Percentiles rank a stretch among this genome's conserved stretches.
phyloP scores from a whole-genome alignment of 2,329 filamentous ascomycete species.

The Calonectria naviculata region DNA sequence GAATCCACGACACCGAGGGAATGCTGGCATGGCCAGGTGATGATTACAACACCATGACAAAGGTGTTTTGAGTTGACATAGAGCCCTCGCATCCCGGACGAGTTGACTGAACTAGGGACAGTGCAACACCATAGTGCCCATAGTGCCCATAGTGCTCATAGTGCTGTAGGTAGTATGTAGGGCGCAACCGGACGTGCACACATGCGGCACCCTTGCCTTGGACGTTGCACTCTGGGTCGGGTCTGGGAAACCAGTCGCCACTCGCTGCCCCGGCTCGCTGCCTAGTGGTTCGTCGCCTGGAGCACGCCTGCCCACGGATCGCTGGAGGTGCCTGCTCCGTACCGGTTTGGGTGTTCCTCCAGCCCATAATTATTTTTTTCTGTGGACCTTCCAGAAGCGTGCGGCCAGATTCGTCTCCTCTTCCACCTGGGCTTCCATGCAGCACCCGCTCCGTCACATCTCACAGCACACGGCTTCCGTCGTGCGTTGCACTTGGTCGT shows the following conservation, averaged over 20 bases:
- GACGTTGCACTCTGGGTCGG: background rate
- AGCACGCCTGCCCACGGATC: slow-evolving; percentile 11
- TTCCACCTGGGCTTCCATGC: slow-evolving; percentile 24
- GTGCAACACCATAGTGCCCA: no score
- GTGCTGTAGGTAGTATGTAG: background rate
- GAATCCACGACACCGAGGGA: background rate
- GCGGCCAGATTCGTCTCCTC: slow-evolving; percentile 7
- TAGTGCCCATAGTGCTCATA: no score
- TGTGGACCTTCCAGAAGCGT: slow-evolving; percentile 18
- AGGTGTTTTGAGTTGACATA: background rate
- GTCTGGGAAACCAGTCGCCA: slow-evolving; percentile 7
- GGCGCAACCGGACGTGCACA: slow-evolving; percentile 9
- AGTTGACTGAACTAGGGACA: no score
- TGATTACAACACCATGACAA: background rate
- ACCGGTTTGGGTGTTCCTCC: slow-evolving; percentile 5
- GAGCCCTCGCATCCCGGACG: background rate
- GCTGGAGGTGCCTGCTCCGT: slow-evolving; percentile 6
- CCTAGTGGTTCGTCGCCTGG: slow-evolving; percentile 5
- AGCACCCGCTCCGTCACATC: background rate
- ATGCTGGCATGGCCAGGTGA: background rate
- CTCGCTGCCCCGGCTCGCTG: slow-evolving; percentile 6
- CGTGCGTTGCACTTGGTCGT: background rate
- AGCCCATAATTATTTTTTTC: slow-evolving; percentile 9
- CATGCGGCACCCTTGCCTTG: background rate
- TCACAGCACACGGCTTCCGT: background rate